phyloP scores from a whole-genome alignment of 2,329 filamentous ascomycete species.

The Phialocephala subalpina region DNA sequence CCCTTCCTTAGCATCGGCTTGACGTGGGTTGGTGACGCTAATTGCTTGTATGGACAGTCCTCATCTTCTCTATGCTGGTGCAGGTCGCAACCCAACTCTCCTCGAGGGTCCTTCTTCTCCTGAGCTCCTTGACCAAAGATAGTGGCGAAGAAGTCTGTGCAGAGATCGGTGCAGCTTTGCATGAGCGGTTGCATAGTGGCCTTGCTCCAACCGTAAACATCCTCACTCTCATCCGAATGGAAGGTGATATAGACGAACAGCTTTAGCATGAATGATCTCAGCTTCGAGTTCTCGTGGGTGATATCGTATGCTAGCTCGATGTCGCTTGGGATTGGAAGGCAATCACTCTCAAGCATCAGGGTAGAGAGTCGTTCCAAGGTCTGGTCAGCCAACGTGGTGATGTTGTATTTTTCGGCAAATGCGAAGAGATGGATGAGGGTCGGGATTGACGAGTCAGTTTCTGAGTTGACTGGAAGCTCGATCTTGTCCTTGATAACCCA shows the following conservation, averaged over 20 bases:
- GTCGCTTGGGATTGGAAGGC: background rate
- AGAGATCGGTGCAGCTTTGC: background rate
- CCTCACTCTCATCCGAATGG: background rate
- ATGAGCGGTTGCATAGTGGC: background rate
- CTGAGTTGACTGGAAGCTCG: background rate
- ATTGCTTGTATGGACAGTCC: too few relatives aligned
- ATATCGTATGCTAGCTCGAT: background rate
- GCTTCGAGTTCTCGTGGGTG: background rate
- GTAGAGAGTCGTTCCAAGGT: background rate
- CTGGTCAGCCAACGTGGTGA: background rate
- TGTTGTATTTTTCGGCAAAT: background rate
- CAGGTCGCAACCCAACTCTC: background rate
- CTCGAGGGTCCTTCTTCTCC: background rate
- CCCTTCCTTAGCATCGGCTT: too few relatives aligned
- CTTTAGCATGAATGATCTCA: background rate
- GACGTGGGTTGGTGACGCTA: too few relatives aligned
- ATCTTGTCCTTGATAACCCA: conserved; percentile 5
- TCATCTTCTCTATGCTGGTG: conserved; percentile 1
- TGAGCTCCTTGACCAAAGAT: background rate
- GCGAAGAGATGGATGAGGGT: background rate
- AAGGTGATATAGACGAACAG: background rate
- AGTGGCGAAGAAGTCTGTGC: background rate
- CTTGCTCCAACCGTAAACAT: background rate
- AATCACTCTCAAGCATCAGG: background rate
- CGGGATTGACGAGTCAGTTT: background rate